phyloP scores from a whole-genome alignment of 148 eudicot species.

The Amaranthus hypochondriacus region DNA sequence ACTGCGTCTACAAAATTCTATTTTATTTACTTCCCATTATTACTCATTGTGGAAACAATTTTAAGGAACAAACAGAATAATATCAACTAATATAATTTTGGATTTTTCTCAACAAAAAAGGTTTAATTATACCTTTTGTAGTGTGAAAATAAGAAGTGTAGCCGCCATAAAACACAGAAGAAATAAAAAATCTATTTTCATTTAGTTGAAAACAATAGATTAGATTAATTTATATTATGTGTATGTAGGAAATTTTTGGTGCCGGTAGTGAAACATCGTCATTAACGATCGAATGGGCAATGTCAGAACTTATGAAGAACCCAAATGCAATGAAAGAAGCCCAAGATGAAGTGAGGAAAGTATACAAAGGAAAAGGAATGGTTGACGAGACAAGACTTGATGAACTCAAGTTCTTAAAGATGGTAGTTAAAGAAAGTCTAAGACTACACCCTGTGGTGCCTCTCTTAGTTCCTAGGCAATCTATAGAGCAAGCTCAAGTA shows the following conservation, averaged over 20 bases:
- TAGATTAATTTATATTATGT: not conserved
- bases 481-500: slow-evolving; percentile 19
- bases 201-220: no score
- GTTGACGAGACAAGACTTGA: slow-evolving; percentile 19
- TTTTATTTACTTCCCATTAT: no score
- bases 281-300: slow-evolving; percentile 28
- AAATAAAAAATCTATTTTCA: no score
- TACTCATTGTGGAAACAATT: no score
- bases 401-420: slow-evolving; percentile 20
- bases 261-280: slow-evolving; percentile 40
- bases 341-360: slow-evolving; percentile 24
- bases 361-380: slow-evolving; percentile 14
- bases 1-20: no score
- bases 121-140: no score
- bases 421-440: slow-evolving; percentile 32
- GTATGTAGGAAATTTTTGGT: slow-evolving; percentile 29
- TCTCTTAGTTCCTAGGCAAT: slow-evolving; percentile 27
- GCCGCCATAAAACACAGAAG: no score
- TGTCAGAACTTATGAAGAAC: slow-evolving; percentile 31
- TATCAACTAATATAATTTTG: no score
- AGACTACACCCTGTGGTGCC: slow-evolving; percentile 30
- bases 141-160: no score
- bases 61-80: no score
- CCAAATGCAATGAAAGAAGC: slow-evolving; percentile 27
- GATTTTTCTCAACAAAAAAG: no score